Evolutionary conservation across 2,329 filamentous ascomycete species (phyloP).

Genomic region (Botrytis tulipae): DNA sequence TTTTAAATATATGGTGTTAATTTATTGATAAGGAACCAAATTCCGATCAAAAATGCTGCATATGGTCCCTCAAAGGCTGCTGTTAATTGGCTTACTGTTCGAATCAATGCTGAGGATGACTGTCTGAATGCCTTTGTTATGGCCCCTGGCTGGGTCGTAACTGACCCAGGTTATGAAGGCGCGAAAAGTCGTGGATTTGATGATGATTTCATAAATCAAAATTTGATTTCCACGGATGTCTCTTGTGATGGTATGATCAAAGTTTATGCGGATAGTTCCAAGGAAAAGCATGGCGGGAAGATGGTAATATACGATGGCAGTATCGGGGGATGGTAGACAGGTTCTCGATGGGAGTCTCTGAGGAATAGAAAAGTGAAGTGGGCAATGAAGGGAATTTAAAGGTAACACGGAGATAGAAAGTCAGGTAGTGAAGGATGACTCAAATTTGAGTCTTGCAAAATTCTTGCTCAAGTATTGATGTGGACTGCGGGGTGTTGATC

Average conservation of each 20-base stretch:
- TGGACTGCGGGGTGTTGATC: not conserved
- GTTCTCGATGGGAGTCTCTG: not conserved
- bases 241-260: not conserved
- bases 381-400: not conserved
- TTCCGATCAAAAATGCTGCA: constrained; percentile 28
- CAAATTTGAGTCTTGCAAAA: too few relatives aligned
- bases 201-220: not conserved
- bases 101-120: constrained; percentile 31
- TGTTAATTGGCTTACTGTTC: constrained; percentile 38
- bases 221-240: too few relatives aligned
- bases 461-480: too few relatives aligned
- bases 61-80: constrained; percentile 40
- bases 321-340: not conserved
- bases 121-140: constrained; percentile 30
- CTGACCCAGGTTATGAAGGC: not conserved
- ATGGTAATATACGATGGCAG: not conserved
- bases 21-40: constrained; percentile 18
- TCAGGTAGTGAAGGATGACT: not conserved
- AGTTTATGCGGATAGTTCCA: not conserved
- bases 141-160: not conserved
- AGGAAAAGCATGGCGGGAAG: not conserved
- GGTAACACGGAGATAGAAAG: not conserved
- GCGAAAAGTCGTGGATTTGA: not conserved
- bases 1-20: not conserved
- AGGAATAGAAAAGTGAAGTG: not conserved